Conservation (phyloP, 2,329 filamentous ascomycete species). For the Talaromyces pinophilus region DNA sequence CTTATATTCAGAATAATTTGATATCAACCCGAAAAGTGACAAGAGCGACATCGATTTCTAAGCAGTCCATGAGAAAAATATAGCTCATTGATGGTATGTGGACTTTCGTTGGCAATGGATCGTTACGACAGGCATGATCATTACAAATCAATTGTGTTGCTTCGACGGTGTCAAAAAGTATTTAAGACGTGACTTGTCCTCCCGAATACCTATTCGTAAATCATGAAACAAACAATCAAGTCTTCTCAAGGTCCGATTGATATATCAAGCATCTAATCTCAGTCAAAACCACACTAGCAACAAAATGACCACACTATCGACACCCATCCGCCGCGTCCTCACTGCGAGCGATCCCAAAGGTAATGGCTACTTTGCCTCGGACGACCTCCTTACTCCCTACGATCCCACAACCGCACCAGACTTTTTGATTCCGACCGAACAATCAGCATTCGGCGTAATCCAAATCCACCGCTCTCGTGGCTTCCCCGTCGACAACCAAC, state of each 20-base stretch:
- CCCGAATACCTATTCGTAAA: neutral
- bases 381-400: constrained; percentile 30
- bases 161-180: neutral
- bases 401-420: constrained; percentile 30
- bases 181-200: neutral
- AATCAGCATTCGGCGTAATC: constrained; percentile 31
- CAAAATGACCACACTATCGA: constrained; percentile 9
- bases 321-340: constrained; percentile 29
- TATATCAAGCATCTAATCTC: too few species aligned
- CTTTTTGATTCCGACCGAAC: constrained; percentile 25
- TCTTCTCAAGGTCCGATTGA: neutral
- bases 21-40: neutral
- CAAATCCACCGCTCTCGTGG: constrained; percentile 33
- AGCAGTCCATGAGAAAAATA: neutral
- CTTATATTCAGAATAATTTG: neutral
- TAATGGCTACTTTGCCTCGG: constrained; percentile 32
- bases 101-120: neutral
- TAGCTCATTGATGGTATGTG: neutral
- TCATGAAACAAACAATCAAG: neutral
- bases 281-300: too few species aligned
- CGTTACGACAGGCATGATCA: neutral
- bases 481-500: constrained; percentile 32
- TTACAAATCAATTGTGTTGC: constrained; percentile 3
- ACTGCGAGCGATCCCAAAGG: constrained; percentile 29
- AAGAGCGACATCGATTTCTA: constrained; percentile 1